Evolutionary conservation across 2,329 filamentous ascomycete species (phyloP).

Genomic region (Leptographium procerum): DNA sequence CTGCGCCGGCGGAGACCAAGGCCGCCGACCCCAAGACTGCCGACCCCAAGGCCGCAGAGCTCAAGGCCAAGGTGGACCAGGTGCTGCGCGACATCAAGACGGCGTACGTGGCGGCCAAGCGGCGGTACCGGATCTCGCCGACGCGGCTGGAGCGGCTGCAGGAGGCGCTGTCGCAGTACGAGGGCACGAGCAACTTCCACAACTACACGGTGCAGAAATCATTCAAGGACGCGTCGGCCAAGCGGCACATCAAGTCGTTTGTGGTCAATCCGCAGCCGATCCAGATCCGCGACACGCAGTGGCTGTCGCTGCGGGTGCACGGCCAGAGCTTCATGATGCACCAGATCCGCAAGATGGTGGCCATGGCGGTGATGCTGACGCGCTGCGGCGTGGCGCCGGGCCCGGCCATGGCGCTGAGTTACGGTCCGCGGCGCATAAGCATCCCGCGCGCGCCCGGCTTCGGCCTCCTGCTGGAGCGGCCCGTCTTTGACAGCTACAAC

Average conservation of each 20-base stretch:
- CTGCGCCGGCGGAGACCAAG: background rate
- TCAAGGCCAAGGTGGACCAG: slow-evolving; percentile 38
- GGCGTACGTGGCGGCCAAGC: slow-evolving; percentile 72
- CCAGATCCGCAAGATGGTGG: slow-evolving; percentile 98
- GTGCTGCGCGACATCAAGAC: slow-evolving; percentile 66
- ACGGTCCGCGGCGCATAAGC: slow-evolving; percentile 59
- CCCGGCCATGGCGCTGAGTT: slow-evolving; percentile 61
- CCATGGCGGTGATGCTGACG: slow-evolving; percentile 75
- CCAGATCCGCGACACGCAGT: slow-evolving; percentile 83
- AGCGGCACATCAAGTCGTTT: slow-evolving; percentile 89
- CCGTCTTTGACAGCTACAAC: slow-evolving; percentile 88
- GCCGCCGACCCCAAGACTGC: slow-evolving; percentile 6
- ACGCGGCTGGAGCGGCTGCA: slow-evolving; percentile 65
- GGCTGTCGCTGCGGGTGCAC: slow-evolving; percentile 91
- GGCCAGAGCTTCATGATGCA: slow-evolving; percentile 99
- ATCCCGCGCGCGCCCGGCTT: slow-evolving; percentile 92
- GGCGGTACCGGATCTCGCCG: slow-evolving; percentile 68
- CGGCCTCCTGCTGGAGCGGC: slow-evolving; percentile 77
- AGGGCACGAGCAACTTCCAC: slow-evolving; percentile 85
- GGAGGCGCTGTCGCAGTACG: slow-evolving; percentile 59
- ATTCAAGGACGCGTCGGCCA: slow-evolving; percentile 69
- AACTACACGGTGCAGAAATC: slow-evolving; percentile 95
- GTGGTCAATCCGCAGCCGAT: slow-evolving; percentile 64
- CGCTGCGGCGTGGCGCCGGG: slow-evolving; percentile 70
- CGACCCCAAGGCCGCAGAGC: no score